These are phyloP conservation scores for Sarocladium kiliense DNA, from an alignment of 2,329 filamentous ascomycete genomes.

Conservation along the genomic window DNA sequence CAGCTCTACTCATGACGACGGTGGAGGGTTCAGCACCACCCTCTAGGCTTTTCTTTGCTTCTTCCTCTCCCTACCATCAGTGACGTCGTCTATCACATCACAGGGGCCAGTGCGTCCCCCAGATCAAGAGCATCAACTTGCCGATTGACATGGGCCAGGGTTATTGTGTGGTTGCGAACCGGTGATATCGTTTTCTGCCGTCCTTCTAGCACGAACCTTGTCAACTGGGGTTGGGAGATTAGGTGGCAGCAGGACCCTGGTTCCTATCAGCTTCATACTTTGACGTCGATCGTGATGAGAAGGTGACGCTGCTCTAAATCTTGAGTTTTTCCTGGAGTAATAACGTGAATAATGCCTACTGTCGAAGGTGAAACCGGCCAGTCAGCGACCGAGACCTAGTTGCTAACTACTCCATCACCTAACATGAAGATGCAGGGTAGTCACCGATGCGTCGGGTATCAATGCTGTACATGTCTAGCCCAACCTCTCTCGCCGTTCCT, in stretches of 20 bases:
- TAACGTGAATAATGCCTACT: too few species aligned
- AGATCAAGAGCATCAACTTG: neutral
- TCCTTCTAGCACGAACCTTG: neutral
- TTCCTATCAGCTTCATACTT: too few species aligned
- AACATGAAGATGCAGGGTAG: neutral
- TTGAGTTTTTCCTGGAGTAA: neutral
- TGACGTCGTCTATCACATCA: slow-evolving; percentile 1
- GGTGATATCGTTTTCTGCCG: neutral
- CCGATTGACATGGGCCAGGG: neutral
- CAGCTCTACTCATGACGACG: neutral
- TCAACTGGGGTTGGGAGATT: neutral
- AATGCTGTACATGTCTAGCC: slow-evolving; percentile 7
- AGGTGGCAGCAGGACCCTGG: neutral
- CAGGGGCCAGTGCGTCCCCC: neutral
- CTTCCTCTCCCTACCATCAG: neutral
- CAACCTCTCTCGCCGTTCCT: neutral
- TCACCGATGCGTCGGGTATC: slow-evolving; percentile 10
- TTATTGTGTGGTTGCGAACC: neutral
- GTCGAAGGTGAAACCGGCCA: too few species aligned
- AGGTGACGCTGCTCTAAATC: neutral
- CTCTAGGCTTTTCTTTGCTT: neutral
- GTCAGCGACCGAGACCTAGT: neutral
- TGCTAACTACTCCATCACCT: neutral
- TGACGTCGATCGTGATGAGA: neutral
- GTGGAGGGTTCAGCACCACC: neutral